phyloP scores from a whole-genome alignment of 2,329 filamentous ascomycete species.

The Sclerotinia spermophila region DNA sequence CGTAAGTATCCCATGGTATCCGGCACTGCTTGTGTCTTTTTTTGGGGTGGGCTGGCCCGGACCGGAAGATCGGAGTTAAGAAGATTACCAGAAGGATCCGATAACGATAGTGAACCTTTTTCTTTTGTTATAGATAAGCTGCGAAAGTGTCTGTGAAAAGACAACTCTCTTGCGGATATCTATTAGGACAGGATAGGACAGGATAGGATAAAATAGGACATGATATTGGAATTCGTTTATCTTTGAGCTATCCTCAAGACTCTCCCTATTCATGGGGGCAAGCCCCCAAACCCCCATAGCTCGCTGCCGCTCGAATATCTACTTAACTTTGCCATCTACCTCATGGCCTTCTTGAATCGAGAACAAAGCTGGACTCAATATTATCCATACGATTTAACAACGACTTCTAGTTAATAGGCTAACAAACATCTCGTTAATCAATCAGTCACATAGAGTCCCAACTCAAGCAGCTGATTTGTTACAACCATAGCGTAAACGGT shows the following conservation, averaged over 20 bases:
- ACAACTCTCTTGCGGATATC: too few relatives aligned
- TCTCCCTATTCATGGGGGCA: neutral
- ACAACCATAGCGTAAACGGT: neutral
- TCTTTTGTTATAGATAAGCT: neutral
- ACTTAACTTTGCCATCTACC: neutral
- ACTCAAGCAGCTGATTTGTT: neutral
- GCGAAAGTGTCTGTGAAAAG: neutral
- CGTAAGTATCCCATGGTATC: neutral
- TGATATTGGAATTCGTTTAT: too few relatives aligned
- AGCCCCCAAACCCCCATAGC: neutral
- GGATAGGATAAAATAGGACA: too few relatives aligned
- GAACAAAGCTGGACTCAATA: neutral
- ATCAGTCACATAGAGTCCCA: neutral
- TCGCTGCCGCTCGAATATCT: neutral
- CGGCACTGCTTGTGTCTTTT: neutral
- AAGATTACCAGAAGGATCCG: neutral
- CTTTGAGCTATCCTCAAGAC: too few relatives aligned
- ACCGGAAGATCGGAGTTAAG: neutral
- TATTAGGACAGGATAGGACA: too few relatives aligned
- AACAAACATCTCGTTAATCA: neutral
- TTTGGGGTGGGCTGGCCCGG: neutral
- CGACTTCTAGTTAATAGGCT: neutral
- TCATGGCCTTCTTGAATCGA: neutral
- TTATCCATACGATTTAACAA: neutral
- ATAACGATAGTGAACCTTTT: neutral